A percentile compares a stretch with the other conserved stretches of the same genome.
phyloP scores from a whole-genome alignment of 2,329 filamentous ascomycete species.

The Fusarium lateritium region DNA sequence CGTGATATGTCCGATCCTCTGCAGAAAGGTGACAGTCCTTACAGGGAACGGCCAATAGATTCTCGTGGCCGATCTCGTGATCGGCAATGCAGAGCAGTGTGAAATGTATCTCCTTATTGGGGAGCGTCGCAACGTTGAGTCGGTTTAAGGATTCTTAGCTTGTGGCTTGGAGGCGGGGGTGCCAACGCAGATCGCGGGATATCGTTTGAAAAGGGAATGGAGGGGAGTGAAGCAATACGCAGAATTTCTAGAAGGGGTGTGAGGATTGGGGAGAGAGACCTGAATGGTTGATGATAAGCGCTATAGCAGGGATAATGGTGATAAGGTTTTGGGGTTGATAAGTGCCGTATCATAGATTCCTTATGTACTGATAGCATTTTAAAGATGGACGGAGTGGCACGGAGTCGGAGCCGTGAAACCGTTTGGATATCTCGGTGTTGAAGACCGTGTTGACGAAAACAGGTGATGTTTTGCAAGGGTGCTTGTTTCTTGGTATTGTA shows the following conservation, averaged over 20 bases:
- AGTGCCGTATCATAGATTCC: not conserved
- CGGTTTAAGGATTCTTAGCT: slow-evolving; percentile 19
- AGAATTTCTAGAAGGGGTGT: slow-evolving; percentile 32
- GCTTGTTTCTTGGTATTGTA: slow-evolving; percentile 21
- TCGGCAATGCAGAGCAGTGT: slow-evolving; percentile 22
- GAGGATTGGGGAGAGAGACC: slow-evolving; percentile 13
- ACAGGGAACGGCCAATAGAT: slow-evolving; percentile 19
- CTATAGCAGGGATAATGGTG: slow-evolving; percentile 1
- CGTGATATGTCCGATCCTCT: slow-evolving; percentile 11
- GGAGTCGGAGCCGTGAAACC: slow-evolving; percentile 28
- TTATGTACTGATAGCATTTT: slow-evolving; percentile 18
- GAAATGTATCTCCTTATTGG: slow-evolving; percentile 19
- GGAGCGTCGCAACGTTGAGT: slow-evolving; percentile 10
- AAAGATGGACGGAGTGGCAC: not conserved
- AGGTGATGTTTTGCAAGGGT: slow-evolving; percentile 12
- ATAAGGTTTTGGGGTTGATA: slow-evolving; percentile 33
- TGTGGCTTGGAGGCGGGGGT: slow-evolving; percentile 19
- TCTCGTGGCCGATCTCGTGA: slow-evolving; percentile 35
- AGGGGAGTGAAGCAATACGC: slow-evolving; percentile 17
- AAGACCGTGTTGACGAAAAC: slow-evolving; percentile 1
- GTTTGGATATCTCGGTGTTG: slow-evolving; percentile 13
- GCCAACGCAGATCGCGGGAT: slow-evolving; percentile 33
- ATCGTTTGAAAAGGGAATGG: slow-evolving; percentile 4
- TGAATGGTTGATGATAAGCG: slow-evolving; percentile 2
- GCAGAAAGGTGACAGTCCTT: slow-evolving; percentile 15